These are phyloP conservation scores for Myxozyma monticola DNA, from an alignment of 805 yeast species.

Conservation along the genomic window DNA sequence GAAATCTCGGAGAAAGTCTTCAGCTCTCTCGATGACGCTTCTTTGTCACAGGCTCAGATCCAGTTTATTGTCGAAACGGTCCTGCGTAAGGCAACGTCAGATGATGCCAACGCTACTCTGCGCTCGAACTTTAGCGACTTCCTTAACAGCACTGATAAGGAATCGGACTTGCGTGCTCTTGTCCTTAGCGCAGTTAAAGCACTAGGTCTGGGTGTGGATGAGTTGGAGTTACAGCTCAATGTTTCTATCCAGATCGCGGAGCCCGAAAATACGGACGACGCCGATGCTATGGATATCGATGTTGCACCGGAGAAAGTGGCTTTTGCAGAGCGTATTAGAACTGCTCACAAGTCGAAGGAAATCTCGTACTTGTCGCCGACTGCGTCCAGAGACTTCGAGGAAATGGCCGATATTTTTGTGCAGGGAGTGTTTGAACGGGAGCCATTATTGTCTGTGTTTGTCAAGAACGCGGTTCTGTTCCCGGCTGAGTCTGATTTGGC, in stretches of 20 bases:
- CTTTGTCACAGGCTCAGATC: constrained; percentile 12
- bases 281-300: constrained; percentile 32
- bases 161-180: constrained; percentile 4
- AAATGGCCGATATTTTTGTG: constrained; percentile 18
- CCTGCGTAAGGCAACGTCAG: constrained; percentile 3
- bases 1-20: constrained; percentile 29
- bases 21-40: constrained; percentile 1
- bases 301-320: constrained; percentile 39
- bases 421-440: constrained; percentile 20
- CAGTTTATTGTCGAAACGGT: constrained; percentile 5
- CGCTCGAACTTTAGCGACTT: constrained; percentile 6
- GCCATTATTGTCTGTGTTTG: constrained; percentile 9
- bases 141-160: not conserved
- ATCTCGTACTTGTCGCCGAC: constrained; percentile 20
- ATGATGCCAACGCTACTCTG: not conserved
- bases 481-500: constrained; percentile 13
- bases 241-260: constrained; percentile 21
- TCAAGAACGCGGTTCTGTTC: constrained; percentile 14
- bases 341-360: not conserved
- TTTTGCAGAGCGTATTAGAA: constrained; percentile 17
- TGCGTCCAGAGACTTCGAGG: constrained; percentile 19
- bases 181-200: constrained; percentile 27
- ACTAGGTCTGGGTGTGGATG: constrained; percentile 28
- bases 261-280: not conserved
- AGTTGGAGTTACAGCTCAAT: constrained; percentile 30